Evolutionary conservation across 1,139 yeast genomes (phyloP).

Genomic region (Eremothecium sinecaudum): DNA sequence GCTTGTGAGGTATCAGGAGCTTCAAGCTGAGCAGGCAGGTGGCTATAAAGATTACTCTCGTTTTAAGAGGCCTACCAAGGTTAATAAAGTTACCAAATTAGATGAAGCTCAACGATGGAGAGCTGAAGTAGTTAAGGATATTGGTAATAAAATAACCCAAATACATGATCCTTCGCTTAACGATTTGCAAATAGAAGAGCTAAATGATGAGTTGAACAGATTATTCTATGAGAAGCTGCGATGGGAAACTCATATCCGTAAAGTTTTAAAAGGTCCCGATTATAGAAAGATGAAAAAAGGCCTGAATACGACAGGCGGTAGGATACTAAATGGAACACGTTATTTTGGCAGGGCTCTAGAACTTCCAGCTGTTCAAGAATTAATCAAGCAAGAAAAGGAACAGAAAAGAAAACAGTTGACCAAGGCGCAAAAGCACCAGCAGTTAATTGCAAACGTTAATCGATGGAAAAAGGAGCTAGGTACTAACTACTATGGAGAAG

Average conservation of each 20-base stretch:
- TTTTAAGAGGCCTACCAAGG: slow-evolving; percentile 51
- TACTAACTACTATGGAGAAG: slow-evolving; percentile 42
- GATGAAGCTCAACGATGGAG: slow-evolving; percentile 76
- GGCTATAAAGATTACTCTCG: slow-evolving; percentile 48
- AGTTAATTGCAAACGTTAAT: slow-evolving; percentile 12
- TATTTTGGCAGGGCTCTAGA: slow-evolving; percentile 83
- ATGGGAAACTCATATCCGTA: slow-evolving; percentile 70
- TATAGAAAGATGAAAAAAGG: slow-evolving; percentile 32
- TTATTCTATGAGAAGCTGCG: slow-evolving; percentile 56
- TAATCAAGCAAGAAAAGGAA: slow-evolving; percentile 35
- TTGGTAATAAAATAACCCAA: slow-evolving; percentile 49
- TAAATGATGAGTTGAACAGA: slow-evolving; percentile 67
- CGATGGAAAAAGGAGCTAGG: slow-evolving; percentile 26
- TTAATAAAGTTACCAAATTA: slow-evolving; percentile 44
- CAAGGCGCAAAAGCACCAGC: slow-evolving; percentile 22
- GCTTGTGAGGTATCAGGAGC: slow-evolving; percentile 55
- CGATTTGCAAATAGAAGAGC: slow-evolving; percentile 56
- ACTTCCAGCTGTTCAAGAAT: slow-evolving; percentile 60
- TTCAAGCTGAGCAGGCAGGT: slow-evolving; percentile 51
- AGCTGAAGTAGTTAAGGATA: slow-evolving; percentile 52
- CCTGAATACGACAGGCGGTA: slow-evolving; percentile 21
- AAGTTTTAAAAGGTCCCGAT: slow-evolving; percentile 59
- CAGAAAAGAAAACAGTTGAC: slow-evolving; percentile 21
- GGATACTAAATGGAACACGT: slow-evolving; percentile 39
- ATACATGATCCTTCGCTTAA: slow-evolving; percentile 56